Conservation (phyloP, 257 asterid genomes). For the Plantago ovata region DNA sequence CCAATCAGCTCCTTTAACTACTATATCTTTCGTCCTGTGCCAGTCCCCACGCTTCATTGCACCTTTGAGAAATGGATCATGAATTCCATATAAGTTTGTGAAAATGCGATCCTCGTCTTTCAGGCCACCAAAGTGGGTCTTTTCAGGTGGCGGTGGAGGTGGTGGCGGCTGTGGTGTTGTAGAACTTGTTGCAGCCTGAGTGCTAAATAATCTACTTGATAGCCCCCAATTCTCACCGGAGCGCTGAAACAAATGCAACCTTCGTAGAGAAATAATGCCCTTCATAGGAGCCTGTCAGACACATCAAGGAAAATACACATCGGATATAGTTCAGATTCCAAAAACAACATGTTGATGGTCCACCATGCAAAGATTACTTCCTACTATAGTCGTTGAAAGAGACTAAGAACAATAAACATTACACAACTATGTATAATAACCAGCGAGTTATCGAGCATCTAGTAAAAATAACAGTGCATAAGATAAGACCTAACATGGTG, state of each 20-base stretch:
- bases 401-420: no score
- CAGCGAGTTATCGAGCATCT: no score
- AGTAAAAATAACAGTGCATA: no score
- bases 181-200: conserved; percentile 83
- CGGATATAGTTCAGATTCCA: no score
- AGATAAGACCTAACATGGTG: no score
- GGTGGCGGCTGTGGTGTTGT: conserved; percentile 74
- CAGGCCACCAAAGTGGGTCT: conserved; percentile 91
- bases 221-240: conserved; percentile 42
- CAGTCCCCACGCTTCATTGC: conserved; percentile 99
- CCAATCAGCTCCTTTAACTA: conserved; percentile 92
- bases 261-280: conserved; percentile 59
- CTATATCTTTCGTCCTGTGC: conserved; percentile 94
- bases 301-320: not conserved
- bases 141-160: conserved; percentile 97
- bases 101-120: conserved; percentile 98
- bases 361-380: no score
- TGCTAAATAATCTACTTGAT: conserved; percentile 53
- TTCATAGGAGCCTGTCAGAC: conserved; percentile 64
- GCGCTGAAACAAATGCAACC: conserved; percentile 40
- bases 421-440: no score
- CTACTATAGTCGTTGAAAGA: no score
- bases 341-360: no score
- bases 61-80: conserved; percentile 95
- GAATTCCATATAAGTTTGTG: conserved; percentile 84